A percentile compares a stretch with the other conserved stretches of the same genome.
phyloP scores from a whole-genome alignment of 1,284 basidiomycete species.

The Sporisorium iseilematis-ciliati region DNA sequence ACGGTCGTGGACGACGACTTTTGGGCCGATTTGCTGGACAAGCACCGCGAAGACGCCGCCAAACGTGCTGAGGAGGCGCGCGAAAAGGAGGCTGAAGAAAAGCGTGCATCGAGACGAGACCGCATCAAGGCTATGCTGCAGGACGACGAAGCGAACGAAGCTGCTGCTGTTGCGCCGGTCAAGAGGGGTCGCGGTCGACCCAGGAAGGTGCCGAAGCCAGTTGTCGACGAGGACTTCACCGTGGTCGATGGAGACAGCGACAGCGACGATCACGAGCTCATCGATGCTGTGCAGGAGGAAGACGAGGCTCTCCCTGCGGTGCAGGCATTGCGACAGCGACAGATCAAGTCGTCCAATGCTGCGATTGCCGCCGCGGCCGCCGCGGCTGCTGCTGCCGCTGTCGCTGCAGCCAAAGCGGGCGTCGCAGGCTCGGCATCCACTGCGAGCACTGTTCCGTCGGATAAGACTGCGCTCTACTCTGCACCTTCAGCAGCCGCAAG shows the following conservation, averaged over 20 bases:
- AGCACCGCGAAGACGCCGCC: constrained; percentile 57
- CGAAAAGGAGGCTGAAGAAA: constrained; percentile 25
- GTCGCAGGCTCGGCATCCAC: background rate
- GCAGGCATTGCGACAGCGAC: constrained; percentile 29
- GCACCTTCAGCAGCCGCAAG: constrained; percentile 5
- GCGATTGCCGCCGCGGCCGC: constrained; percentile 17
- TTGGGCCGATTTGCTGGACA: constrained; percentile 65
- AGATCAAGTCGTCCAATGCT: constrained; percentile 22
- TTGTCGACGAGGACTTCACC: constrained; percentile 34
- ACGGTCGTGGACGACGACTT: constrained; percentile 60
- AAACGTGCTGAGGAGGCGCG: constrained; percentile 31
- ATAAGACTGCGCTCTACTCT: constrained; percentile 5
- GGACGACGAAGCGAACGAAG: constrained; percentile 18
- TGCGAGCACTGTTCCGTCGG: constrained; percentile 1
- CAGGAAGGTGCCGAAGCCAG: constrained; percentile 24
- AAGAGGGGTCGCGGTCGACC: constrained; percentile 35
- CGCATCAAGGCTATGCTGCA: constrained; percentile 40
- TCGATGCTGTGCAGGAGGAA: constrained; percentile 31
- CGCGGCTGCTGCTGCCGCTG: constrained; percentile 5
- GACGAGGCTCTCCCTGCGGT: constrained; percentile 40
- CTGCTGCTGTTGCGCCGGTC: background rate
- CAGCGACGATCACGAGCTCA: constrained; percentile 32
- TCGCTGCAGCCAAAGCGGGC: constrained; percentile 9
- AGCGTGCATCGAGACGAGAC: constrained; percentile 34
- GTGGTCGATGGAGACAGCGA: constrained; percentile 29